Percentiles rank a stretch among this genome's conserved stretches.
phyloP scores from a whole-genome alignment of 176 grass and related monocot species.

The Oryza rufipogon region DNA sequence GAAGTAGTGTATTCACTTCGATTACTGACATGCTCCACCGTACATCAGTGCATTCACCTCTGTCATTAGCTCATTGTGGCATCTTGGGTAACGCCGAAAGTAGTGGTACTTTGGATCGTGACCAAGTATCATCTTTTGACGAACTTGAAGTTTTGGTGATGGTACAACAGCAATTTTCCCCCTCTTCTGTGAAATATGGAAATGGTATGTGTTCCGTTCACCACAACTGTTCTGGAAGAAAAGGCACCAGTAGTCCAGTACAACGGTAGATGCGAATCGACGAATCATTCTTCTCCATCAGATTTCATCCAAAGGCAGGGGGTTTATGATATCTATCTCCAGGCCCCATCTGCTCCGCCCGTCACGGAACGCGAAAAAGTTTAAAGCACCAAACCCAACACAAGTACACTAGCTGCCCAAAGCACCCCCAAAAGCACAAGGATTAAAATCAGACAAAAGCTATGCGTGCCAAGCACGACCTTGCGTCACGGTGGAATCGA shows the following conservation, averaged over 20 bases:
- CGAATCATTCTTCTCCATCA: neutral
- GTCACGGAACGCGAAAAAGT: conserved; percentile 33
- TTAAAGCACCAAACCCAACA: neutral
- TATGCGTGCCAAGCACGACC: conserved; percentile 11
- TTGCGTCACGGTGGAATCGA: neutral
- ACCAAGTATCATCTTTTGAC: neutral
- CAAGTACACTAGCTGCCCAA: neutral
- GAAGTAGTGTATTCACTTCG: neutral
- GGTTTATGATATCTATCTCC: neutral
- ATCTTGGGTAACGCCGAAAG: neutral
- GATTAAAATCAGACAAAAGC: neutral
- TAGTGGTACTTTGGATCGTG: neutral
- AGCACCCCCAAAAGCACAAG: neutral
- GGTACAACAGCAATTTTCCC: neutral
- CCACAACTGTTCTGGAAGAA: neutral
- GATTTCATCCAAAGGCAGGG: neutral
- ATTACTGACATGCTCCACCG: neutral
- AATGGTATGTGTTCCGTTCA: neutral
- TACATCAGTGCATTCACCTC: neutral
- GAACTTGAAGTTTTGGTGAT: neutral
- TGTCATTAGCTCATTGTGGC: neutral
- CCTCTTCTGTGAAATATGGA: neutral
- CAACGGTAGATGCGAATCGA: neutral
- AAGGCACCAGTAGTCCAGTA: neutral
- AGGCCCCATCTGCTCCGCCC: neutral